phyloP scores from a whole-genome alignment of 2,329 filamentous ascomycete genomes.

The Fusarium citri region DNA sequence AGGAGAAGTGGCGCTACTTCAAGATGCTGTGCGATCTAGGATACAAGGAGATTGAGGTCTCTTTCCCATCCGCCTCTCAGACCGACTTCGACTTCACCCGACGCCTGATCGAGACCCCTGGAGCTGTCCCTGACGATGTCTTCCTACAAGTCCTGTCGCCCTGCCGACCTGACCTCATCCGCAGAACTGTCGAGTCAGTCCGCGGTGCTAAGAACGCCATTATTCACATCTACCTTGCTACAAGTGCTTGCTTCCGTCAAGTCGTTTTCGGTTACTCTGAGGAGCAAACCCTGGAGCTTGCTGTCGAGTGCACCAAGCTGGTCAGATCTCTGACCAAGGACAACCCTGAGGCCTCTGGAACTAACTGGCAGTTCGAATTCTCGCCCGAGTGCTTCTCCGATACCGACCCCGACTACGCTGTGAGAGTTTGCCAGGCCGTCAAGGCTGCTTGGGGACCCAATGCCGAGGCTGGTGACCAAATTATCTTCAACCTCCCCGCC shows the following conservation, averaged over 20 bases:
- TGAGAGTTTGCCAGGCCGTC: constrained; percentile 90
- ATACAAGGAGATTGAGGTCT: constrained; percentile 98
- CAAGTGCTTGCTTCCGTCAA: constrained; percentile 92
- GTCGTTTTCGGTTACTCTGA: constrained; percentile 91
- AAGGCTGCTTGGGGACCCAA: constrained; percentile 92
- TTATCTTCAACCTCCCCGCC: constrained; percentile 97
- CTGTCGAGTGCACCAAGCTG: constrained; percentile 86
- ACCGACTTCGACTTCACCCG: constrained; percentile 97
- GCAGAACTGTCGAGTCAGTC: constrained; percentile 84
- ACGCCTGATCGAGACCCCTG: constrained; percentile 74
- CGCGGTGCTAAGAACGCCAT: constrained; percentile 93
- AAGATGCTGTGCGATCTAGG: constrained; percentile 91
- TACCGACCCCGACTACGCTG: constrained; percentile 82
- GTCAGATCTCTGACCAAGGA: constrained; percentile 92
- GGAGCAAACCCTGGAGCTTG: constrained; percentile 82
- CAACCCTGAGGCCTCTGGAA: constrained; percentile 66
- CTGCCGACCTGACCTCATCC: constrained; percentile 91
- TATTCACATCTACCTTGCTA: constrained; percentile 95
- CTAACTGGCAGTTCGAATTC: constrained; percentile 84
- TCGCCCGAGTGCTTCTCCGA: constrained; percentile 92
- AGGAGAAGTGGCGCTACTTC: constrained; percentile 96
- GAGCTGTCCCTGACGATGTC: constrained; percentile 71
- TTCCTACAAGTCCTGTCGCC: constrained; percentile 92
- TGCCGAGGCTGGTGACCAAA: constrained; percentile 71
- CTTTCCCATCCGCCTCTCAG: constrained; percentile 93